Base-by-base conservation (phyloP, 1,284 basidiomycete genomes). In the Cutaneotrichosporon sp. region DNA sequence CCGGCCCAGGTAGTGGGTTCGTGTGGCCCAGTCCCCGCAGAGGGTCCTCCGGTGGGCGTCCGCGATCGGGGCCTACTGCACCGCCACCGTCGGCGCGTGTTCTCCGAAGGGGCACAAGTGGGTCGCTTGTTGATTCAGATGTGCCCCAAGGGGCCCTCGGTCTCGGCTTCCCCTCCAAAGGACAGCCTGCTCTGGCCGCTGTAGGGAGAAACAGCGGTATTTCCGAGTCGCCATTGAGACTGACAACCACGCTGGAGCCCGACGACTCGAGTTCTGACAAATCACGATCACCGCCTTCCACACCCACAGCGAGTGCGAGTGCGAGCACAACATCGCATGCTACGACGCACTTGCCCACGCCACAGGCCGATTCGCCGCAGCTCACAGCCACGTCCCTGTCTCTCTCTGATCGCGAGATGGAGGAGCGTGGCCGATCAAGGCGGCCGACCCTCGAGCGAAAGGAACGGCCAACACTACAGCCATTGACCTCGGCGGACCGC, bases 31-130 rank as follows among this genome's bases (percentile, higher is more conserved):
- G 38, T 24, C 45, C 46, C 8, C 46, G 46, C 14, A 12, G 8
- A 22, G 38, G 46, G 9, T 38, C 46, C 12, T 24, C 16, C 3
- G 25, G n/a, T 24, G 43, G 9, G 24, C 42, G 35, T 16, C 31
- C 19, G 8, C 19, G 27, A 8, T 46, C 43, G 20, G 31, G 45
- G 27, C 14, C 25, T 9, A 12, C 43, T 9, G 20, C 45, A 6
- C 45, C 39, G 11, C 39, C 22, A 22, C 27, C 41, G 3, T 34
- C 26, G n/a, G 37, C 29, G 20, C 48, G 38, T 44, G 61, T 38
- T 9, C 33, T 61, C 20, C 42, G 59, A 14, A 49, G 52, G 27
- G 60, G 62, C 12, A 61, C 61, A 50, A 62, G 59, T 43, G 42
- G 51, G 22, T 61, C 57, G 11, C 64, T 66, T 33, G 60, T 64